A percentile compares a stretch with the other conserved stretches of the same genome.
These are phyloP conservation scores for Nothomitra cinnamomea DNA, from an alignment of 2,329 filamentous ascomycete species.

Conservation along the genomic window DNA sequence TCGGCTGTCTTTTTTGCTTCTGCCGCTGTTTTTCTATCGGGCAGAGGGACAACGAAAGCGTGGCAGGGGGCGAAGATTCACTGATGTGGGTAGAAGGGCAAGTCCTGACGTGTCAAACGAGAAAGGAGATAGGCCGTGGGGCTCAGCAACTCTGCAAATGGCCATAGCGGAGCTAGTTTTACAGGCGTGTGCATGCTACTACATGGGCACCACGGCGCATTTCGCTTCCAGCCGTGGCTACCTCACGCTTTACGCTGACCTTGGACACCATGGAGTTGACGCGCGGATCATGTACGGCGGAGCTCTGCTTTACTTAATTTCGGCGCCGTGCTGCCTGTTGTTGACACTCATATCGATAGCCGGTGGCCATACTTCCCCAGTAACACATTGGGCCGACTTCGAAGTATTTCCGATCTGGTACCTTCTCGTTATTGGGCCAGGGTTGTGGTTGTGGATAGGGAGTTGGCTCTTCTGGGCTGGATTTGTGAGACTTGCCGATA, in stretches of 20 bases:
- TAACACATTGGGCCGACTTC: too few species aligned
- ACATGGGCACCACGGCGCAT: neutral
- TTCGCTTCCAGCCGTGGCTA: neutral
- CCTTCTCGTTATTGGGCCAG: too few species aligned
- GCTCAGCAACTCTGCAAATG: neutral
- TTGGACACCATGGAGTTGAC: neutral
- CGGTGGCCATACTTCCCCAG: too few species aligned
- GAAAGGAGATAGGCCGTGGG: neutral
- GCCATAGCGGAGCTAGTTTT: neutral
- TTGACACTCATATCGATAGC: neutral
- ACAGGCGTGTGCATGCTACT: neutral
- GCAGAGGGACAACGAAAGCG: too few species aligned
- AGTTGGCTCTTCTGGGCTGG: neutral
- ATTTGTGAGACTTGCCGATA: neutral
- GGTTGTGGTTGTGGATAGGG: neutral
- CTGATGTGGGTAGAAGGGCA: too few species aligned
- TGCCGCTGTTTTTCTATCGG: too few species aligned
- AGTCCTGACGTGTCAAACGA: neutral
- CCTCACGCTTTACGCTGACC: neutral
- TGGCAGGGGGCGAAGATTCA: too few species aligned
- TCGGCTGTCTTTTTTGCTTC: neutral
- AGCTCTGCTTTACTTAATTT: neutral
- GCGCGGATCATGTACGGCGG: neutral
- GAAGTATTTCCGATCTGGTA: too few species aligned
- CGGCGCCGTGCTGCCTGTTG: neutral